Conservation (phyloP, 495 filamentous ascomycete genomes). For the Trypethelium eluteriae region DNA sequence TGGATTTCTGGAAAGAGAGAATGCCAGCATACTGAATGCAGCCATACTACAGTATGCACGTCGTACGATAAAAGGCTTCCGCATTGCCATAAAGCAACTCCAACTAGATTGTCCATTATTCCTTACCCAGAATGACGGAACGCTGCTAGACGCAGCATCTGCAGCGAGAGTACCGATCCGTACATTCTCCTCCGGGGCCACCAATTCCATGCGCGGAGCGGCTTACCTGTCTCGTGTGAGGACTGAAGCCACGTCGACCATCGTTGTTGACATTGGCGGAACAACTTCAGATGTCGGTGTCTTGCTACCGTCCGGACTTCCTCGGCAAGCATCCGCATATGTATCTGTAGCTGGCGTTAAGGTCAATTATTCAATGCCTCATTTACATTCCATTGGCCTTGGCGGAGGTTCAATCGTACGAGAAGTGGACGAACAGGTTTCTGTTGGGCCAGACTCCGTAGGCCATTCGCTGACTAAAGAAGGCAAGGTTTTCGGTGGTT, state of each 20-base stretch:
- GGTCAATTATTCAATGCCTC: constrained; percentile 48
- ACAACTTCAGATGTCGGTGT: constrained; percentile 50
- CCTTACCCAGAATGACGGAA: constrained; percentile 49
- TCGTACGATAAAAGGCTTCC: constrained; percentile 40
- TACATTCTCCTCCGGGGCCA: constrained; percentile 47
- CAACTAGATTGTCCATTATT: constrained; percentile 42
- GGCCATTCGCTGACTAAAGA: constrained; percentile 45
- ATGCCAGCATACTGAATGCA: constrained; percentile 48
- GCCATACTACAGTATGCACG: constrained; percentile 41
- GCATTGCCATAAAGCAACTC: constrained; percentile 38
- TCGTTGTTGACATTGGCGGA: constrained; percentile 48
- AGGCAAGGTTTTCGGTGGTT: constrained; percentile 45
- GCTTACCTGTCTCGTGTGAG: constrained; percentile 33
- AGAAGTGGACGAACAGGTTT: constrained; percentile 32
- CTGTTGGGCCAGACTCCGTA: constrained; percentile 50
- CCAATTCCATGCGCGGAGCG: constrained; percentile 47
- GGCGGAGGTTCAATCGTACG: constrained; percentile 49
- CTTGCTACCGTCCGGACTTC: constrained; percentile 46
- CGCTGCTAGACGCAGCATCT: constrained; percentile 37
- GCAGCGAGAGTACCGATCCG: constrained; percentile 44
- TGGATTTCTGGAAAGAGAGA: constrained; percentile 47
- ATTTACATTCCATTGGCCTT: constrained; percentile 44
- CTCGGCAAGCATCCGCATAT: constrained; percentile 47
- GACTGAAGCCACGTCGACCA: constrained; percentile 11
- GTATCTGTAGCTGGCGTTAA: constrained; percentile 46